Evolutionary conservation across 225 moss, liverwort and hornwort species (phyloP), one percentile per base, ranked within the genome.

Genomic region (Straminergon stramineum): DNA sequence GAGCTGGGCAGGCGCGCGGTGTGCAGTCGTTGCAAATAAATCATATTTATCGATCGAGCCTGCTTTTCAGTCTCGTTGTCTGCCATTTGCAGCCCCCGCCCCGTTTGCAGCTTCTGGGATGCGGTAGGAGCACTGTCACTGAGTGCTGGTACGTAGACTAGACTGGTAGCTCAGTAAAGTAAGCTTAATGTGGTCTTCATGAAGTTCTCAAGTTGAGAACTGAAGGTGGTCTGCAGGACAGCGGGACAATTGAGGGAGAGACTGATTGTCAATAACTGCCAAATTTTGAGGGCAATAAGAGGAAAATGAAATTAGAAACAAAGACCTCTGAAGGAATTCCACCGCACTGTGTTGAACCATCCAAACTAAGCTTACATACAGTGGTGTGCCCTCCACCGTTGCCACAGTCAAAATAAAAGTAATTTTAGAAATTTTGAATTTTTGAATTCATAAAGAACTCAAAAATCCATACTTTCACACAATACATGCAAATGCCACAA

Each of bases 401-500:
- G 45, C 45, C 45, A 45, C 45, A 45, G 45, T 48, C 9, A 48
- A 48, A 48, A 48, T 48, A 48, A 48, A 48, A 48, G 48, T 48
- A 48, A 48, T n/a, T n/a, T n/a, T n/a, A n/a, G n/a, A n/a, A n/a
- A n/a, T 48, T 48, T 48, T 48, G 9, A 7, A 48, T 48, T 48
- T 48, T 48, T 48, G 9, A 7, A 48, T 48, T 48, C 48, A 48
- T 7, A 48, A 48, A 48, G 9, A 64, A 64, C 15, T 64, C 30
- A 64, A 31, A 64, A 64, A 8, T 2, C 63, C 31, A 34, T 34
- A 65, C 2, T 32, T 65, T 34, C 2, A 34, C 17, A 32, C 9
- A 2, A 2, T 17, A 34, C 4, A 5, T 17, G 2, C 1, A 9
- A 65, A 32, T 1, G 9, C 9, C 5, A 65, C 17, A 4, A 34